These are phyloP conservation scores for Amanita brunnescens DNA, from an alignment of 768 basidiomycete species.

Conservation along the genomic window DNA sequence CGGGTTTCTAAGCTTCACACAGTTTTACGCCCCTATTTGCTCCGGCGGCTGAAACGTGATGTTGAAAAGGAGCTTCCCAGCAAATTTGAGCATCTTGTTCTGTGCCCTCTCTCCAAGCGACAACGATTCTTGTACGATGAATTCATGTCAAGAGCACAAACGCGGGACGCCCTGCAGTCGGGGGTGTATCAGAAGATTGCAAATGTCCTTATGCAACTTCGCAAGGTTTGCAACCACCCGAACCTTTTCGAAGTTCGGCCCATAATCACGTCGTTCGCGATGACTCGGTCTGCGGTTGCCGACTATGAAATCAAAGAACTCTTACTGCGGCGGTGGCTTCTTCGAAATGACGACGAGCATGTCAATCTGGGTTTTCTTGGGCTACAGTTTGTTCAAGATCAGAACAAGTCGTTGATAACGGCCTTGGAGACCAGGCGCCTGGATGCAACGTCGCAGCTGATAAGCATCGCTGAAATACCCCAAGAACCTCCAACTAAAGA, in stretches of 20 bases:
- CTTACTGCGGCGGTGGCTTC: constrained; percentile 66
- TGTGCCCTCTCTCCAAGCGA: constrained; percentile 83
- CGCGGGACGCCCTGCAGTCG: constrained; percentile 71
- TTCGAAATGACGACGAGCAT: constrained; percentile 43
- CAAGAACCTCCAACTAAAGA: constrained; percentile 68
- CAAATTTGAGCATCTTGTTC: constrained; percentile 85
- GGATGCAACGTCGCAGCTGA: constrained; percentile 50
- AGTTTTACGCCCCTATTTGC: constrained; percentile 91
- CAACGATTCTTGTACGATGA: constrained; percentile 96
- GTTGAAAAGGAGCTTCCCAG: constrained; percentile 94
- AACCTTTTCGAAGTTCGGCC: constrained; percentile 88
- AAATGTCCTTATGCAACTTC: constrained; percentile 96
- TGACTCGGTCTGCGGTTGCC: constrained; percentile 65
- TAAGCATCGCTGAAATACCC: constrained; percentile 41
- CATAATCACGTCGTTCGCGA: constrained; percentile 67
- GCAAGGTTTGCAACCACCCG: constrained; percentile 95
- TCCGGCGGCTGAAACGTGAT: constrained; percentile 94
- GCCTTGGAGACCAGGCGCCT: constrained; percentile 46
- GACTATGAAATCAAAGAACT: constrained; percentile 85
- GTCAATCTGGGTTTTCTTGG: constrained; percentile 59
- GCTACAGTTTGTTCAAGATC: constrained; percentile 49
- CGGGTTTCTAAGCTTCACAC: constrained; percentile 85
- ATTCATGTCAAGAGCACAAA: constrained; percentile 86
- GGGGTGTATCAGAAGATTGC: constrained; percentile 85
- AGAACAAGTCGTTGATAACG: constrained; percentile 44